phyloP scores from a whole-genome alignment of 768 basidiomycete species.

The Agaricus sinodeliciosus region DNA sequence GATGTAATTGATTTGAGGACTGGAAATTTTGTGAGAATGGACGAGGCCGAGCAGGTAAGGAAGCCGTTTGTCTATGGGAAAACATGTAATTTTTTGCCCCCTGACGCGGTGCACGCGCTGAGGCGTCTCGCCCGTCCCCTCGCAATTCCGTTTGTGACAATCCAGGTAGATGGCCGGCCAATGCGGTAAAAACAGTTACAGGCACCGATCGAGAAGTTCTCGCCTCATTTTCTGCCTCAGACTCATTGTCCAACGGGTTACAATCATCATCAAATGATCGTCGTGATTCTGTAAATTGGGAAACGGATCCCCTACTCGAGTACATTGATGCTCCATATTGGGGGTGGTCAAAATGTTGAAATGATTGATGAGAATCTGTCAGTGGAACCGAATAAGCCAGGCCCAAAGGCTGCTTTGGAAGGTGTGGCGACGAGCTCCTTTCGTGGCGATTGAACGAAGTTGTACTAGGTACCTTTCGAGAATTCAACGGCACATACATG shows the following conservation, averaged over 20 bases:
- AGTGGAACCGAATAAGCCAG: slow-evolving; percentile 10
- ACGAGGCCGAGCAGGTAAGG: slow-evolving; percentile 9
- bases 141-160: slow-evolving; percentile 4
- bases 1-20: slow-evolving; percentile 28
- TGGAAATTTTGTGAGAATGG: slow-evolving; percentile 4
- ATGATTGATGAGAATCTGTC: slow-evolving; percentile 15
- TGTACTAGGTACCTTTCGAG: slow-evolving; percentile 22
- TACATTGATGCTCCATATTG: not conserved
- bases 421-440: slow-evolving; percentile 1
- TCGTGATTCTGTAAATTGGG: slow-evolving; percentile 7
- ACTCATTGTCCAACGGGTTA: slow-evolving; percentile 33
- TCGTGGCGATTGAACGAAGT: slow-evolving; percentile 18
- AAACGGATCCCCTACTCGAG: not conserved
- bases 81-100: not conserved
- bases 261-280: slow-evolving; percentile 24
- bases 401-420: slow-evolving; percentile 12
- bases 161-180: not conserved
- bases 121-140: slow-evolving; percentile 5
- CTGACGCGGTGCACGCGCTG: slow-evolving; percentile 11
- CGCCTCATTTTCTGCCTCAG: slow-evolving; percentile 25
- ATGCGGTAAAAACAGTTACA: slow-evolving; percentile 11
- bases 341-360: slow-evolving; percentile 17
- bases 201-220: slow-evolving; percentile 19
- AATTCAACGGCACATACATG: slow-evolving; percentile 19
- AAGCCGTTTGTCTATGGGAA: slow-evolving; percentile 11